Percentiles rank a stretch among this genome's conserved stretches.
Conservation (phyloP, 169 alveolate species). For the Cryptosporidium parvum region DNA sequence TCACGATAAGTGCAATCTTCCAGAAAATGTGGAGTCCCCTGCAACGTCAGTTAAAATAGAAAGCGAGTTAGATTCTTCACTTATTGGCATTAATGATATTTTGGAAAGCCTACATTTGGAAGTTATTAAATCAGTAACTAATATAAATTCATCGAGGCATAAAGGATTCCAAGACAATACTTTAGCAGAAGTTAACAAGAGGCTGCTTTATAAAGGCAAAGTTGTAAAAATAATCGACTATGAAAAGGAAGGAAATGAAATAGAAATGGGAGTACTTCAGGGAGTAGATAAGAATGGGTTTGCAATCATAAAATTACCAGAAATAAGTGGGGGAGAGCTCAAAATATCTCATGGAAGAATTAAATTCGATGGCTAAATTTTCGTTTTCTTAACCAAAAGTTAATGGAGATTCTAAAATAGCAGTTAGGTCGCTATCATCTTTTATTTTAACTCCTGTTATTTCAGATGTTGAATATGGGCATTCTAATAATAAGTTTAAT, state of each 20-base stretch:
- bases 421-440: slow-evolving; percentile 42
- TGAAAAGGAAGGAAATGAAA: slow-evolving; percentile 3
- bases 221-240: neutral
- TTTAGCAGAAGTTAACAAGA: slow-evolving; percentile 25
- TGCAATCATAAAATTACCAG: slow-evolving; percentile 34
- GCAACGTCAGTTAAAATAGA: slow-evolving; percentile 57
- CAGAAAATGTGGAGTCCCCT: slow-evolving; percentile 44
- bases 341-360: slow-evolving; percentile 69
- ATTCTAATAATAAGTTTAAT: slow-evolving; percentile 7
- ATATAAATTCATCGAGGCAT: neutral
- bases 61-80: slow-evolving; percentile 8
- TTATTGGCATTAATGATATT: neutral
- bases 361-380: slow-evolving; percentile 3
- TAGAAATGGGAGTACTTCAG: slow-evolving; percentile 32
- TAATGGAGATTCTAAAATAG: slow-evolving; percentile 45
- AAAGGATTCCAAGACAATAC: slow-evolving; percentile 1
- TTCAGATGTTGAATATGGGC: slow-evolving; percentile 24
- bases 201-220: slow-evolving; percentile 34
- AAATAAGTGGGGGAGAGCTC: neutral
- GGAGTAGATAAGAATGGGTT: slow-evolving; percentile 66
- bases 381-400: neutral
- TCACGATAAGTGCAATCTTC: slow-evolving; percentile 35
- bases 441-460: slow-evolving; percentile 6
- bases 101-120: slow-evolving; percentile 58
- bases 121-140: slow-evolving; percentile 29